Evolutionary conservation across 768 basidiomycete species (phyloP).

Genomic region (Xanthoconium stramineum): DNA sequence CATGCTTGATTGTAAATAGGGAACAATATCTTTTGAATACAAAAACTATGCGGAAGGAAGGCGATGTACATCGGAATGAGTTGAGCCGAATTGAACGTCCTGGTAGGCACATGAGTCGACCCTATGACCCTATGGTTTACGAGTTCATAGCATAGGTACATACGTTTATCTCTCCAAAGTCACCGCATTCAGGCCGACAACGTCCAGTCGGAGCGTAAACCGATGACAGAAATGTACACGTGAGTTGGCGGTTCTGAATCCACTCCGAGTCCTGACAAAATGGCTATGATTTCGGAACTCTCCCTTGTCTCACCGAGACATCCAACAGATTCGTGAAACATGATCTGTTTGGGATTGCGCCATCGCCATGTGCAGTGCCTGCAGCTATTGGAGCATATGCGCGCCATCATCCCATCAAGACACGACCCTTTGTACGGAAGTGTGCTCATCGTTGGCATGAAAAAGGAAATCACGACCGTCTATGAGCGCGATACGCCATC

Average conservation of each 20-base stretch:
- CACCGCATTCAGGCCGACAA: background rate
- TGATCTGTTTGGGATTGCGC: background rate
- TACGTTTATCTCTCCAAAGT: background rate
- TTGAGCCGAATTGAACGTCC: too few relatives aligned
- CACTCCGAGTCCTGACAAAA: background rate
- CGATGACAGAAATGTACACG: background rate
- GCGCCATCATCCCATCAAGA: background rate
- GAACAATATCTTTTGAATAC: constrained; percentile 17
- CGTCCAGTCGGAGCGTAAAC: constrained; percentile 5
- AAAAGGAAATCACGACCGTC: background rate
- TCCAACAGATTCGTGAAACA: constrained; percentile 6
- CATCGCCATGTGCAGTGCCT: background rate
- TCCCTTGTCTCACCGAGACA: background rate
- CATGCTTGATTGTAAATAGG: constrained; percentile 16
- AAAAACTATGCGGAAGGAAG: background rate
- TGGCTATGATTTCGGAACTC: background rate
- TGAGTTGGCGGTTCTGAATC: background rate
- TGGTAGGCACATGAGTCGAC: too few relatives aligned
- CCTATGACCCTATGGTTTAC: too few relatives aligned
- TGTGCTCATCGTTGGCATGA: background rate
- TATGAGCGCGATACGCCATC: background rate
- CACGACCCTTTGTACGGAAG: background rate
- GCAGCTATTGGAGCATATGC: background rate
- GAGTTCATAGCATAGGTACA: too few relatives aligned
- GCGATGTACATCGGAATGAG: background rate